A percentile compares a stretch with the other conserved stretches of the same genome.
Evolutionary conservation across 2,329 filamentous ascomycete genomes (phyloP).

Genomic region (Fusarium sp.): DNA sequence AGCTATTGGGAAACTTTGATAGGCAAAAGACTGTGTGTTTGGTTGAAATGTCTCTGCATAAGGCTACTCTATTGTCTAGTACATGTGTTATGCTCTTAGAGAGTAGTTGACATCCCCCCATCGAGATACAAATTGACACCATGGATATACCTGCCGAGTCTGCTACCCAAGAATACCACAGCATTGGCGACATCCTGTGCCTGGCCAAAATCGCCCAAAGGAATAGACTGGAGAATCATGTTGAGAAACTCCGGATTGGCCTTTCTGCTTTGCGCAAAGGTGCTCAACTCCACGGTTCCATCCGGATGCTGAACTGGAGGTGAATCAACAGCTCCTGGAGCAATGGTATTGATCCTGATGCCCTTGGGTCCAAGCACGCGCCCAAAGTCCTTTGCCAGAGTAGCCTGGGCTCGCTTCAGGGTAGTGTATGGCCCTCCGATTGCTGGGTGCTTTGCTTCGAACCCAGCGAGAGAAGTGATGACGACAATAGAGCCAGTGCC

Average conservation of each 20-base stretch:
- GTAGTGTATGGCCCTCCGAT: constrained; percentile 38
- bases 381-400: constrained; percentile 43
- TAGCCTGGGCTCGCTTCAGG: constrained; percentile 43
- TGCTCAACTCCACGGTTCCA: constrained; percentile 41
- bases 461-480: constrained; percentile 45
- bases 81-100: not conserved
- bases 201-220: constrained; percentile 29
- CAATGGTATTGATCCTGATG: constrained; percentile 44
- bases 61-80: not conserved
- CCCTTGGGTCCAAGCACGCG: constrained; percentile 38
- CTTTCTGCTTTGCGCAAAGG: constrained; percentile 16
- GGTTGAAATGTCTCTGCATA: no score
- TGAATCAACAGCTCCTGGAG: constrained; percentile 39
- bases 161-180: constrained; percentile 42
- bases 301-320: constrained; percentile 29
- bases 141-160: constrained; percentile 36
- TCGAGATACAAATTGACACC: constrained; percentile 44
- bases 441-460: constrained; percentile 25
- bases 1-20: not conserved
- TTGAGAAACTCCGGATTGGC: constrained; percentile 24
- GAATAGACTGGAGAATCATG: constrained; percentile 17
- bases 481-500: constrained; percentile 45
- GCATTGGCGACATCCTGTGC: constrained; percentile 44
- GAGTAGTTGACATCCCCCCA: constrained; percentile 27
- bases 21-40: not conserved